Conservation (phyloP, 345 rosid species). For the Salix viminalis region DNA sequence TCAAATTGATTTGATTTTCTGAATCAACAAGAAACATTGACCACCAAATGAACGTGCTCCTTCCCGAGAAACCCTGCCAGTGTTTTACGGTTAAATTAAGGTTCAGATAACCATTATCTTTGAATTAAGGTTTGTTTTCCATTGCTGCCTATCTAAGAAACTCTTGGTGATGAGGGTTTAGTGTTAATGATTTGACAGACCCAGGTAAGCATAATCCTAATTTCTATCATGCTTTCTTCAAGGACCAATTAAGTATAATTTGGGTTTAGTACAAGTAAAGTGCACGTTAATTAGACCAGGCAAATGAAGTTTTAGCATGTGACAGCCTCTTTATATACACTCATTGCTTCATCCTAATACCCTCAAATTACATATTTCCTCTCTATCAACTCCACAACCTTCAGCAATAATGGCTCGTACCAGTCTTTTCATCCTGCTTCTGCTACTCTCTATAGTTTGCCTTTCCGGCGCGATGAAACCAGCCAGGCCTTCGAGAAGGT, state of each 20-base stretch:
- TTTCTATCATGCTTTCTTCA: background rate
- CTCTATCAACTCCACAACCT: background rate
- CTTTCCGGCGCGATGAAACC: conserved; percentile 12
- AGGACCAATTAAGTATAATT: conserved; percentile 4
- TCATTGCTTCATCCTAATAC: background rate
- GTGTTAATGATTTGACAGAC: conserved; percentile 7
- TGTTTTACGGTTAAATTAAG: background rate
- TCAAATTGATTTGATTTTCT: background rate
- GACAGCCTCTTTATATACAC: conserved; percentile 15
- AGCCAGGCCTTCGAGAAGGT: background rate
- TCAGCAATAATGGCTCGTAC: conserved; percentile 26
- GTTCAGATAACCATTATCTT: background rate
- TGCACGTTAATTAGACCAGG: background rate
- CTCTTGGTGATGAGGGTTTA: conserved; percentile 8
- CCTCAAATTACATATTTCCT: background rate
- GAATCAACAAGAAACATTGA: background rate
- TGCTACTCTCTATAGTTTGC: conserved; percentile 10
- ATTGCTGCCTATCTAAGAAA: background rate
- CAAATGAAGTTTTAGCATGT: background rate
- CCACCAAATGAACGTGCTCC: conserved; percentile 2
- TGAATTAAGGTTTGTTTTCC: background rate
- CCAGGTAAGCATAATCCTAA: background rate
- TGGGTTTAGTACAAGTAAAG: conserved; percentile 15
- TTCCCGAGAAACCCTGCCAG: background rate
- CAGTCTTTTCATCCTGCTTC: conserved; percentile 1